These are phyloP conservation scores for Lolium multiflorum DNA, from an alignment of 176 grass and related monocot species.

Conservation along the genomic window DNA sequence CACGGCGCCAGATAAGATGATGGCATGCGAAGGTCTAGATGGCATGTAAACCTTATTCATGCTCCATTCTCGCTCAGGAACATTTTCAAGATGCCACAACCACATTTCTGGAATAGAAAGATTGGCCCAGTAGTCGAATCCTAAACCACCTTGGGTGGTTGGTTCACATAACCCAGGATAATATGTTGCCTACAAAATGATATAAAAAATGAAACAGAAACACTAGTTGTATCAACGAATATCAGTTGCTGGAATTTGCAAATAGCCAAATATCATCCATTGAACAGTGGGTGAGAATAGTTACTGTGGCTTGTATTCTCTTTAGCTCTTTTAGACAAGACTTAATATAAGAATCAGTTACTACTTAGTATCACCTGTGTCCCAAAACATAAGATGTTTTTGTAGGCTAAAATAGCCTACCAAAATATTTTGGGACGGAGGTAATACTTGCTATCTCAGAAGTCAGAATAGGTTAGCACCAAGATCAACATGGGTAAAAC, in stretches of 20 bases:
- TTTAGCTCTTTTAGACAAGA: constrained; percentile 3
- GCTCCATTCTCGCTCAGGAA: constrained; percentile 86
- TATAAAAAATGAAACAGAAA: constrained; percentile 11
- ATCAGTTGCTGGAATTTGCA: constrained; percentile 8
- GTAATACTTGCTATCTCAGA: neutral
- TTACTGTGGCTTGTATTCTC: neutral
- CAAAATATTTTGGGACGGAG: too few relatives aligned
- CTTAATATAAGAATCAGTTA: constrained; percentile 13
- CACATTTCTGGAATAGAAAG: constrained; percentile 94
- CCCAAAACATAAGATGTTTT: too few relatives aligned
- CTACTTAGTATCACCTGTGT: neutral
- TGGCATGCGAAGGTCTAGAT: neutral
- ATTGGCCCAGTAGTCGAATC: constrained; percentile 94
- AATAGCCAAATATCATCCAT: constrained; percentile 25
- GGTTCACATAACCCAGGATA: constrained; percentile 96
- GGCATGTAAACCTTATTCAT: constrained; percentile 77
- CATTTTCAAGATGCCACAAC: constrained; percentile 96
- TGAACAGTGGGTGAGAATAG: neutral
- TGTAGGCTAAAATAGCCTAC: too few relatives aligned
- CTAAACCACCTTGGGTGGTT: constrained; percentile 88
- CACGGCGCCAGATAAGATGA: neutral
- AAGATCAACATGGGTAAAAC: constrained; percentile 13
- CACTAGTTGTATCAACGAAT: neutral
- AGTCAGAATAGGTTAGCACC: neutral
- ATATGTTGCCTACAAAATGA: constrained; percentile 74